A percentile compares a stretch with the other conserved stretches of the same genome.
phyloP scores from a whole-genome alignment of 1,284 basidiomycete genomes.

The Thelephora terrestris region DNA sequence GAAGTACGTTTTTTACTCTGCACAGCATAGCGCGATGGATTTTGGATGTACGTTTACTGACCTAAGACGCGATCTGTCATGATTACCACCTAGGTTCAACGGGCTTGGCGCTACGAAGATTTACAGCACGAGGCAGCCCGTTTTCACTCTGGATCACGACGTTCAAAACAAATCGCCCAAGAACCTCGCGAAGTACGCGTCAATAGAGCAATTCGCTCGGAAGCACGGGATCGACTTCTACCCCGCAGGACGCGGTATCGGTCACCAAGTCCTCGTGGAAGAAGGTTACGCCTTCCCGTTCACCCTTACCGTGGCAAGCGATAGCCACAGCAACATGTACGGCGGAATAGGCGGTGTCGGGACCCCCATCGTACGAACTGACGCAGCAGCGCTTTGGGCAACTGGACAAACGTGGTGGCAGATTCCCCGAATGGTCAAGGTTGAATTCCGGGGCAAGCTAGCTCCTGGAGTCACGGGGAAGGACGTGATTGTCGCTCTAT shows the following conservation, averaged over 20 bases:
- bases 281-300: slow-evolving; percentile 95
- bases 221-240: slow-evolving; percentile 89
- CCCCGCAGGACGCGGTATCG: slow-evolving; percentile 96
- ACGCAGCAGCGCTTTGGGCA: slow-evolving; percentile 95
- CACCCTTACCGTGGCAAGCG: slow-evolving; percentile 89
- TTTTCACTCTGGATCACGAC: slow-evolving; percentile 97
- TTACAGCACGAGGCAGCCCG: slow-evolving; percentile 75
- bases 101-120: slow-evolving; percentile 89
- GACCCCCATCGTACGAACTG: slow-evolving; percentile 91
- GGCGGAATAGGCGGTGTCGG: slow-evolving; percentile 96
- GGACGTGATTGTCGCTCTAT: slow-evolving; percentile 76
- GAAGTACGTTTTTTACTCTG: slow-evolving; percentile 62
- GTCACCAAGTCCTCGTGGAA: slow-evolving; percentile 91
- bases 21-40: no score
- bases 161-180: slow-evolving; percentile 95
- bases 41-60: background rate
- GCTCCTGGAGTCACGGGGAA: slow-evolving; percentile 93
- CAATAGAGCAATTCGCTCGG: slow-evolving; percentile 88
- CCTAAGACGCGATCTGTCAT: background rate
- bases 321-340: slow-evolving; percentile 99
- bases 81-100: slow-evolving; percentile 59
- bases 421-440: slow-evolving; percentile 93
- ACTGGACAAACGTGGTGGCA: slow-evolving; percentile 99
- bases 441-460: slow-evolving; percentile 80
- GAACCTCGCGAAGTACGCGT: slow-evolving; percentile 89